Percentiles rank a stretch among this genome's conserved stretches.
phyloP scores from a whole-genome alignment of 352 stramenopile genomes.

The Elongisporangium anandrum region DNA sequence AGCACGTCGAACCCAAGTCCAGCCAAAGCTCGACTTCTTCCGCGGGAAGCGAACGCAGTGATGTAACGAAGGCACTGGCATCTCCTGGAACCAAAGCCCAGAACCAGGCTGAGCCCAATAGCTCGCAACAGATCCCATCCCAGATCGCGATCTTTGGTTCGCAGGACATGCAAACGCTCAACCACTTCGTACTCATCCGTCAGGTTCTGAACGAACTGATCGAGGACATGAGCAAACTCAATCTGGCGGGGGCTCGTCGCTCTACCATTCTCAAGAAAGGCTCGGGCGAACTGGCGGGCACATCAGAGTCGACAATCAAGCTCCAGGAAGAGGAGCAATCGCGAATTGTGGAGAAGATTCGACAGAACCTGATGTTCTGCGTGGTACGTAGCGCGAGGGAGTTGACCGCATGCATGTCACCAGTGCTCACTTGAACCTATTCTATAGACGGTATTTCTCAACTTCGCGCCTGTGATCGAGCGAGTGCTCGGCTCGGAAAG shows the following conservation, averaged over 20 bases:
- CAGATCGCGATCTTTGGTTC: background rate
- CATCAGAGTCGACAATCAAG: background rate
- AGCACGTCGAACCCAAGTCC: background rate
- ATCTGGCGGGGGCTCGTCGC: constrained; percentile 24
- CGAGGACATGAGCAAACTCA: constrained; percentile 42
- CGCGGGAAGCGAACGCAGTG: background rate
- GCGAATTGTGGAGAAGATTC: constrained; percentile 23
- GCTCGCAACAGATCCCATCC: background rate
- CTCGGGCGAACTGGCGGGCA: constrained; percentile 5
- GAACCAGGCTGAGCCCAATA: background rate
- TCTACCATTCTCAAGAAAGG: constrained; percentile 5
- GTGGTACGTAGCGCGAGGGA: constrained; percentile 13
- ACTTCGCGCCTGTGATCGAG: constrained; percentile 10
- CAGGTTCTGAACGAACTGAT: constrained; percentile 39
- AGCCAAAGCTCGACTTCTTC: too few relatives aligned
- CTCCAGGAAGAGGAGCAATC: constrained; percentile 10
- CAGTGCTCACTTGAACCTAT: background rate
- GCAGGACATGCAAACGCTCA: constrained; percentile 29
- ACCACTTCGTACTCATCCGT: constrained; percentile 38
- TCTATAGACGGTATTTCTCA: constrained; percentile 10
- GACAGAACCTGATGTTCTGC: constrained; percentile 35
- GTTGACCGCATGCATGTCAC: too few relatives aligned
- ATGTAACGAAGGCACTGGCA: background rate
- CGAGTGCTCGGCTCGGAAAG: constrained; percentile 3
- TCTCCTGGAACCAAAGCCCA: too few relatives aligned